Base-by-base conservation (phyloP, 306 rosid species). In the Chamaecrista fasciculata region DNA sequence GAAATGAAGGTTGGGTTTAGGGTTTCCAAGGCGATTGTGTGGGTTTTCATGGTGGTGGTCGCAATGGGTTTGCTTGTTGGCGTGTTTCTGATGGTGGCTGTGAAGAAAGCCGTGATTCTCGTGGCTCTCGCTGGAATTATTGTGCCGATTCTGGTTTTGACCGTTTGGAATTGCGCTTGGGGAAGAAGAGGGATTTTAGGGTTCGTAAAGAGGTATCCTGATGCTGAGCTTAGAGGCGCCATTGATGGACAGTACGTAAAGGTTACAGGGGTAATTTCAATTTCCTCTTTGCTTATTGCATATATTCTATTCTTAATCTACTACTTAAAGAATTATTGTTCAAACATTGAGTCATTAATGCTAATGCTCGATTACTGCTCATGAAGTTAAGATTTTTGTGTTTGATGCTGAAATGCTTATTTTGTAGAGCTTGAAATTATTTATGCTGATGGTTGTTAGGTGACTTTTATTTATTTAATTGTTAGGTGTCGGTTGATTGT, bases 201-300 rank as follows among this genome's bases (percentile, higher is more conserved):
- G 80, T 94, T 83, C 78, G 91, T 91, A 15, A 80, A 74, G 66
- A 84, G 95, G 73, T 84, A 82, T 42, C 97, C 97, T 49, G 96
- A 94, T 71, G 92, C 95, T 63, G 96, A 91, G 78, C 91, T 94
- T 42, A 89, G 99, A 74, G 95, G 97, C 42, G 97, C 99, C 74
- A 75, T 76, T 76, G 92, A 89, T 81, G 99, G 99, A 70, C 97
- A 94, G 78, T 94, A 82, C 76, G 97, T 94, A 71, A 94, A 94
- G 91, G 97, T 94, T 63, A 94, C 99, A 0, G 99, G 99, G 99
- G 99, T 92, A 92, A 78, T 74, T 75, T 77, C 18, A 92, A 78
- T 74, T 75, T 77, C 18, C 47, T 8, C 26, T 25, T 16, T 24
- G 10, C 44, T 60, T 60, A 18, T 16, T 28, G 26, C 24, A 10